Evolutionary conservation across 2,329 filamentous ascomycete species (phyloP).

Genomic region (Claviceps humidiphila): DNA sequence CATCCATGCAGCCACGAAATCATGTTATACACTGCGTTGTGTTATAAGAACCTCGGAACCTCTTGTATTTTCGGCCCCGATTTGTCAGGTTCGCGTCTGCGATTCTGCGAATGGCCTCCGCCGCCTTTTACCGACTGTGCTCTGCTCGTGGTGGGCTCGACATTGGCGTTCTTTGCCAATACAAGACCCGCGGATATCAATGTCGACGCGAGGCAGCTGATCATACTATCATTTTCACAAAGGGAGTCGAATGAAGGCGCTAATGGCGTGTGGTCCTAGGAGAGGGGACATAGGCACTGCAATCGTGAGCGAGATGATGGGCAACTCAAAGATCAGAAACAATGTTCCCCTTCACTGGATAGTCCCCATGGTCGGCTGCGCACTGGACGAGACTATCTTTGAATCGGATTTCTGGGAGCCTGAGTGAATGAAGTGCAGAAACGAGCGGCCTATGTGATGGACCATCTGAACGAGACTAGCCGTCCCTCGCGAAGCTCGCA

Average conservation of each 20-base stretch:
- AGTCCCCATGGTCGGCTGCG: not conserved
- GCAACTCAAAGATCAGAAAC: not conserved
- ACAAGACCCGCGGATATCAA: no score
- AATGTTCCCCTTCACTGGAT: no score
- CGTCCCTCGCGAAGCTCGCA: conserved; percentile 32
- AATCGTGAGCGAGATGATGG: not conserved
- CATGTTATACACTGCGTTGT: conserved; percentile 9
- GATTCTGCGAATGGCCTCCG: no score
- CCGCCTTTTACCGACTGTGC: no score
- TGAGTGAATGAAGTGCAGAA: conserved; percentile 43
- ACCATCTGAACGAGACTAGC: conserved; percentile 30
- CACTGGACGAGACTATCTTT: conserved; percentile 1
- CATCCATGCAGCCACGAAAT: conserved; percentile 1
- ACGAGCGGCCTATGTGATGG: conserved; percentile 41
- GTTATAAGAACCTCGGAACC: conserved; percentile 21
- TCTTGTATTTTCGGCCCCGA: conserved; percentile 12
- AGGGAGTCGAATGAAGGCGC: conserved; percentile 38
- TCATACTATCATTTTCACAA: no score
- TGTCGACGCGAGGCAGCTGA: no score
- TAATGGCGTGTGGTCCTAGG: conserved; percentile 37
- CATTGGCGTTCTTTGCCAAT: no score
- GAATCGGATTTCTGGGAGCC: conserved; percentile 26
- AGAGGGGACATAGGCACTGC: conserved; percentile 40
- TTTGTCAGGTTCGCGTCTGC: no score
- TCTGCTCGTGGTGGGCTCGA: no score